Evolutionary conservation across 1,284 basidiomycete genomes (phyloP), one percentile per base, ranked within the genome.

Genomic region (Apiotrichum brassicae): DNA sequence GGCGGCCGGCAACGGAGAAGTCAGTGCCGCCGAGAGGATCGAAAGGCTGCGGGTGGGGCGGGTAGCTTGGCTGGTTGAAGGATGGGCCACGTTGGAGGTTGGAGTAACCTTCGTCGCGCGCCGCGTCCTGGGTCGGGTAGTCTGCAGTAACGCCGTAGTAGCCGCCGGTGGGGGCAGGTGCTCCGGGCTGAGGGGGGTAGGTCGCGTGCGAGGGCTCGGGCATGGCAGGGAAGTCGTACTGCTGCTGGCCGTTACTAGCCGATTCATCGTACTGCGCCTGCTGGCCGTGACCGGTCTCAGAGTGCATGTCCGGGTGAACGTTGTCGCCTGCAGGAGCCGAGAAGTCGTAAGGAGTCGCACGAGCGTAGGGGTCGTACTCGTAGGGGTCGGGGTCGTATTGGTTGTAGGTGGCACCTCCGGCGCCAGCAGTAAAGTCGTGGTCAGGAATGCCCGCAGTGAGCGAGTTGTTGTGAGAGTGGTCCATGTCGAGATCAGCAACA

Each of bases 401-500:
- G 26, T 42, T 38, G 43, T 66, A 59, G 38, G 53, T 44, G 42
- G 43, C 43, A 14, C 48, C 41, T 26, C 53, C 59, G 16, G 50
- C 44, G 19, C 82, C 83, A 41, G 86, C 80, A 25, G 86, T 88
- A 73, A 89, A 90, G 73, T 90, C 87, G 69, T 90, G 87, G 32
- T 63, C 59, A 37, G 68, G 66, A 14, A 70, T 55, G 48, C 68
- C 69, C 19, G 63, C 56, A 4, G 64, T 61, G 16, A 54, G 55
- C 37, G 37, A 38, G 37, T 38, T 47, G 51, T 54, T 49, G 3
- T 55, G 57, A n/a, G 4, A 7, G 40, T 5, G 5, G 39, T 64
- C 57, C 28, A 51, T 41, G 53, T 69, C 68, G 39, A 68, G 63
- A 47, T 70, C 65, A 19, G 62, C 58, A 28, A 65, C 62, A 39